phyloP scores from a whole-genome alignment of 2,329 filamentous ascomycete genomes.

The Fusarium anthophilum region DNA sequence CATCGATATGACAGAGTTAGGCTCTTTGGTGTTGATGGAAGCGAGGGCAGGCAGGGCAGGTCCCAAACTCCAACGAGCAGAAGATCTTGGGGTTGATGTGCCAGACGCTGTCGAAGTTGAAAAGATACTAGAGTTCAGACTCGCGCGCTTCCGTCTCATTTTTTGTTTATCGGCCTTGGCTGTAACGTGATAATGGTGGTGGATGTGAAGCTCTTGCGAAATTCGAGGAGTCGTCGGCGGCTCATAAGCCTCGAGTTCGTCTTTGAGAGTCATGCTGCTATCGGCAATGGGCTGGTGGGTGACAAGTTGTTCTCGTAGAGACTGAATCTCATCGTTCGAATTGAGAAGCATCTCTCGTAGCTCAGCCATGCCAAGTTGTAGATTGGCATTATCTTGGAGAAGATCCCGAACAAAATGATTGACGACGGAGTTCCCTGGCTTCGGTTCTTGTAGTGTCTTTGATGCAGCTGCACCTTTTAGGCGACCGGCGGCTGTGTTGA shows the following conservation, averaged over 20 bases:
- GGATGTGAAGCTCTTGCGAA: conserved; percentile 86
- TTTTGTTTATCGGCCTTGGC: conserved; percentile 69
- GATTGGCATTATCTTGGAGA: conserved; percentile 90
- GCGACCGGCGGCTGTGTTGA: conserved; percentile 80
- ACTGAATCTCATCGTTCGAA: conserved; percentile 94
- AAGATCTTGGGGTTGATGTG: conserved; percentile 54
- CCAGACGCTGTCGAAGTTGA: conserved; percentile 59
- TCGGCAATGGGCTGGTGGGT: conserved; percentile 75
- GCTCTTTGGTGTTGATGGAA: conserved; percentile 57
- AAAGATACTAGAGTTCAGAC: conserved; percentile 69
- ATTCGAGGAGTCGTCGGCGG: conserved; percentile 37
- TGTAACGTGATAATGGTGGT: conserved; percentile 89
- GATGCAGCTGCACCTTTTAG: conserved; percentile 83
- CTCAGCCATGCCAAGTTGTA: conserved; percentile 92
- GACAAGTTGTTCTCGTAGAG: conserved; percentile 81
- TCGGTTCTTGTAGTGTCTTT: conserved; percentile 69
- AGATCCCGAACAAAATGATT: conserved; percentile 97
- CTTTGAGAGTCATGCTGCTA: conserved; percentile 67
- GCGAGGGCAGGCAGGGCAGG: conserved; percentile 53
- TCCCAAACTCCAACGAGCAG: conserved; percentile 51
- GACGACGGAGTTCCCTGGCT: conserved; percentile 75
- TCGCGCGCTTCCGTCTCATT: conserved; percentile 76
- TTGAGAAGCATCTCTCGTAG: conserved; percentile 88
- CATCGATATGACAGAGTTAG: conserved; percentile 59
- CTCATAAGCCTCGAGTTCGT: conserved; percentile 72